Percentiles rank a stretch among this genome's conserved stretches.
phyloP scores from a whole-genome alignment of 2,329 filamentous ascomycete species.

The Ophiocordyceps robertsii region DNA sequence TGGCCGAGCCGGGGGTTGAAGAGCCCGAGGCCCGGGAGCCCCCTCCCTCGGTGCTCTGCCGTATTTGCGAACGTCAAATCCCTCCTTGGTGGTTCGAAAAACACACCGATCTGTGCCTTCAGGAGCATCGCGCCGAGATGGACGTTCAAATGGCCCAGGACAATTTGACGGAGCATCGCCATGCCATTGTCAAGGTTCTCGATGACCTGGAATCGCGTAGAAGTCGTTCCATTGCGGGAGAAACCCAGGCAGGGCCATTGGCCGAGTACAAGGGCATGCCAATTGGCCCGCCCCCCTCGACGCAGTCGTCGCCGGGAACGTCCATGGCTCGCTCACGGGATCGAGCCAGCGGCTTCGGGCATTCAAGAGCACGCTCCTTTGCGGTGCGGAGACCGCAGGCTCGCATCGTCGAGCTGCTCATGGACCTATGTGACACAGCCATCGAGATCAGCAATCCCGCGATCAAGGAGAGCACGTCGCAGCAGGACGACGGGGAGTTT shows the following conservation, averaged over 20 bases:
- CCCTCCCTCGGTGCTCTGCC: conserved; percentile 80
- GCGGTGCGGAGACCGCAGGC: conserved; percentile 80
- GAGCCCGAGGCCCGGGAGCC: conserved; percentile 66
- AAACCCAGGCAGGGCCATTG: conserved; percentile 36
- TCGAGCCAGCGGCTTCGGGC: conserved; percentile 64
- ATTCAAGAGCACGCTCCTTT: conserved; percentile 73
- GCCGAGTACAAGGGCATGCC: conserved; percentile 80
- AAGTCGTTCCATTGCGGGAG: conserved; percentile 47
- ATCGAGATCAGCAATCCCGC: conserved; percentile 89
- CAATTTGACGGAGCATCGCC: conserved; percentile 79
- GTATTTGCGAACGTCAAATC: conserved; percentile 94
- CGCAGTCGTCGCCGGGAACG: conserved; percentile 57
- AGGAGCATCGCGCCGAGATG: conserved; percentile 95
- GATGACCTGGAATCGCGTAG: conserved; percentile 77
- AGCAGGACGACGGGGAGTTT: conserved; percentile 55
- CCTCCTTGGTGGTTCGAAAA: conserved; percentile 99
- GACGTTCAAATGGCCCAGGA: conserved; percentile 95
- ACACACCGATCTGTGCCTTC: conserved; percentile 88
- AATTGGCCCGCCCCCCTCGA: conserved; percentile 65
- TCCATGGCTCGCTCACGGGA: conserved; percentile 61
- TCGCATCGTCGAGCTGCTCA: conserved; percentile 83
- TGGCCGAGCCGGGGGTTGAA: conserved; percentile 71
- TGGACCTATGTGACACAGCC: conserved; percentile 91
- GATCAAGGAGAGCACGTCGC: conserved; percentile 68
- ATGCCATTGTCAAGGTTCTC: conserved; percentile 86